phyloP scores from a whole-genome alignment of 768 basidiomycete genomes.

The Kwoniella mangroviensis region DNA sequence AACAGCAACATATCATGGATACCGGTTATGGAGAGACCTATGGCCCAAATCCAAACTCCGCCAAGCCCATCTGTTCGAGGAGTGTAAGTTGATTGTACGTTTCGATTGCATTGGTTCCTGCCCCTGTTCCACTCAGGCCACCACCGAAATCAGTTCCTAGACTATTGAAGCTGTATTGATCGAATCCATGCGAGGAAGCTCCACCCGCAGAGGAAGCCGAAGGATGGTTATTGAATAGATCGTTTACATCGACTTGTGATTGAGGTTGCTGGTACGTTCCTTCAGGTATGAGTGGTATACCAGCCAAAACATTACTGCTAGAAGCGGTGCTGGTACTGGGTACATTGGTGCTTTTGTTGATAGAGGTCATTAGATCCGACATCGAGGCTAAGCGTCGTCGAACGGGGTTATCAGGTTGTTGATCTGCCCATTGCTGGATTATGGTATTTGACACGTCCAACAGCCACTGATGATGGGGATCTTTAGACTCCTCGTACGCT shows the following conservation, averaged over 20 bases:
- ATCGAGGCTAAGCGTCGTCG: slow-evolving; percentile 15
- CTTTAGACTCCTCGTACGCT: slow-evolving; percentile 16
- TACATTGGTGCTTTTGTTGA: not conserved
- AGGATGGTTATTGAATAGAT: not conserved
- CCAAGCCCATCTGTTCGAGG: slow-evolving; percentile 13
- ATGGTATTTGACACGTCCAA: slow-evolving; percentile 21
- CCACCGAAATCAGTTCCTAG: not conserved
- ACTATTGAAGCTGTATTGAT: slow-evolving; percentile 2
- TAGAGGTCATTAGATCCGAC: slow-evolving; percentile 13
- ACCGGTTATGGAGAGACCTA: not conserved
- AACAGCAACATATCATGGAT: no score
- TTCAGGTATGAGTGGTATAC: not conserved
- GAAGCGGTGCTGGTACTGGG: not conserved
- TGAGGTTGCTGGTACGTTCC: slow-evolving; percentile 4
- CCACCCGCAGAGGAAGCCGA: not conserved
- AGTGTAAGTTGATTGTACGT: slow-evolving; percentile 13
- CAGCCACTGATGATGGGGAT: slow-evolving; percentile 20
- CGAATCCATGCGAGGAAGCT: not conserved
- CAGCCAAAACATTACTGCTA: not conserved
- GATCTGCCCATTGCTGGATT: slow-evolving; percentile 27
- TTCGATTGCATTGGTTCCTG: slow-evolving; percentile 7
- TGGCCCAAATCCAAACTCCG: slow-evolving; percentile 13
- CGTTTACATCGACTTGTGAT: slow-evolving; percentile 1
- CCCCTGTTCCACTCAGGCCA: not conserved
- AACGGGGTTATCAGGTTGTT: slow-evolving; percentile 4